phyloP scores from a whole-genome alignment of 192 early-diverging fungal species.

The Coemansia sp. region DNA sequence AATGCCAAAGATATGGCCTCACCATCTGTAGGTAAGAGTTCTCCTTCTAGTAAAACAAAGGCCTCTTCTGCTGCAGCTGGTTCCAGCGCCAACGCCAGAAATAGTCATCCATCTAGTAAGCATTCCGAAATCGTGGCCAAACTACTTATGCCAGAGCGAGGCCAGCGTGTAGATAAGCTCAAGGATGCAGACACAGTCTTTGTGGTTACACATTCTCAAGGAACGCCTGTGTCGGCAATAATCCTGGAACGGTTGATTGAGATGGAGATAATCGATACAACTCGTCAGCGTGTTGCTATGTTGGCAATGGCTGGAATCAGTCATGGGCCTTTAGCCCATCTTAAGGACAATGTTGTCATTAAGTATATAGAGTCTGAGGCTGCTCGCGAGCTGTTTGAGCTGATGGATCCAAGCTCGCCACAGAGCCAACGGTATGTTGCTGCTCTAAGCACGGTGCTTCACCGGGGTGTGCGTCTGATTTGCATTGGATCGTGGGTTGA shows the following conservation, averaged over 20 bases:
- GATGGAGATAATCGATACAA: constrained; percentile 63
- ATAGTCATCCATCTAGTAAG: constrained; percentile 17
- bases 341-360: constrained; percentile 82
- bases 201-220: constrained; percentile 92
- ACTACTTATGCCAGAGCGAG: constrained; percentile 37
- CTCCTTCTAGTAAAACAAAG: constrained; percentile 4
- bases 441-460: constrained; percentile 67
- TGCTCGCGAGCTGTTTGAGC: constrained; percentile 91
- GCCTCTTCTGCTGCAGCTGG: not conserved
- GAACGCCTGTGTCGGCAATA: constrained; percentile 84
- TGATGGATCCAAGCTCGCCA: constrained; percentile 75
- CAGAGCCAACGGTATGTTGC: constrained; percentile 73
- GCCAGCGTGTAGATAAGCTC: constrained; percentile 27
- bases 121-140: constrained; percentile 31
- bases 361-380: constrained; percentile 90
- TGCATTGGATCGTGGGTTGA: constrained; percentile 91
- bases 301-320: constrained; percentile 93
- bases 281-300: constrained; percentile 72
- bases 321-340: constrained; percentile 83
- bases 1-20: not conserved
- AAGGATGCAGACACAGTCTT: constrained; percentile 72
- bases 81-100: not conserved
- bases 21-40: not conserved
- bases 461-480: constrained; percentile 70
- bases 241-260: constrained; percentile 75